phyloP scores from a whole-genome alignment of 2,329 filamentous ascomycete genomes.

The Knufia petricola region DNA sequence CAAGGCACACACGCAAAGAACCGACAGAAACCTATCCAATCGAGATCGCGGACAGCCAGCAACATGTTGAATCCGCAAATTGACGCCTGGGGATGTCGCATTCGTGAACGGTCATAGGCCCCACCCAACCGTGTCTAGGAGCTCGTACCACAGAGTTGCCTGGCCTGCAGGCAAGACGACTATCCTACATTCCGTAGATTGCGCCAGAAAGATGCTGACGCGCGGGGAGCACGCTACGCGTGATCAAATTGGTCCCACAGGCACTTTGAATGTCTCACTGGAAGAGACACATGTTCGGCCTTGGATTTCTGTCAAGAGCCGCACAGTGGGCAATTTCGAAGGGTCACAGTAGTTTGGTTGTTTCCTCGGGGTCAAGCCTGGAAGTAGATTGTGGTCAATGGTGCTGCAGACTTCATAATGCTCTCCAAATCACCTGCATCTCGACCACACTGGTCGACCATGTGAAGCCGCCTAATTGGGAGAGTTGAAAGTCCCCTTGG shows the following conservation, averaged over 20 bases:
- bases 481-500: no score
- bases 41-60: background rate
- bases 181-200: background rate
- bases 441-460: background rate
- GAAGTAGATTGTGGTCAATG: background rate
- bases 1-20: conserved; percentile 1
- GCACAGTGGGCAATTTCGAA: background rate
- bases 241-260: background rate
- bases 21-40: background rate
- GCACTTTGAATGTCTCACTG: background rate
- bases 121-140: background rate
- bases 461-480: background rate
- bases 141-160: background rate
- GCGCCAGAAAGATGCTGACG: background rate
- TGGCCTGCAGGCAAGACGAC: background rate
- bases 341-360: background rate
- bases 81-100: background rate
- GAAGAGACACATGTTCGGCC: background rate
- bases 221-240: background rate
- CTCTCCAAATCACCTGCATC: background rate
- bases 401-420: background rate
- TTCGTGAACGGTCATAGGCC: background rate
- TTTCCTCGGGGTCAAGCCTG: conserved; percentile 1
- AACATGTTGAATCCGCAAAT: background rate
- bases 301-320: background rate